These are phyloP conservation scores for Pestalotiopsis sp. DNA, from an alignment of 2,329 filamentous ascomycete species.

Conservation along the genomic window DNA sequence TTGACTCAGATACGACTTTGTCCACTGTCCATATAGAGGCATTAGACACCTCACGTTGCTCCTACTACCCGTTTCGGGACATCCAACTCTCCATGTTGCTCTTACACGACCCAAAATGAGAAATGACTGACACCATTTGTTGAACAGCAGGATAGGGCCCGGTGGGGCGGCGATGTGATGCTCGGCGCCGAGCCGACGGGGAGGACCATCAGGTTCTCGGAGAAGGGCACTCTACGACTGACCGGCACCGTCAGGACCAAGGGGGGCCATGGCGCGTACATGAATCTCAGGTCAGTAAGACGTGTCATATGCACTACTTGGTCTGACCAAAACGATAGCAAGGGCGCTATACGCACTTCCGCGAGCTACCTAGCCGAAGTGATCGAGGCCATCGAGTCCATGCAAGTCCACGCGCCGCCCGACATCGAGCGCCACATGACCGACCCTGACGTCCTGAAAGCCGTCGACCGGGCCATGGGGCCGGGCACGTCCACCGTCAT, in stretches of 20 bases:
- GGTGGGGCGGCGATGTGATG: constrained; percentile 9
- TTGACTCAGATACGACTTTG: too few relatives aligned
- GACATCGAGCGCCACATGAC: constrained; percentile 1
- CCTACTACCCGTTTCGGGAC: not conserved
- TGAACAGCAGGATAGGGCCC: not conserved
- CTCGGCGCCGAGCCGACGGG: constrained; percentile 4
- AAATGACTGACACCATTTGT: too few relatives aligned
- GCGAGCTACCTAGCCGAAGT: not conserved
- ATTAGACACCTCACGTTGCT: constrained; percentile 7
- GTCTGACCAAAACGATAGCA: not conserved
- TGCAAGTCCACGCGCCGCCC: not conserved
- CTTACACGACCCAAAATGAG: too few relatives aligned
- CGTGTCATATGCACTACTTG: not conserved
- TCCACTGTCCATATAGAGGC: too few relatives aligned
- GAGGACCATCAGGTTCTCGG: not conserved
- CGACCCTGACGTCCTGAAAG: not conserved
- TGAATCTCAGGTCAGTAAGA: not conserved
- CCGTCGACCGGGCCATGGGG: constrained; percentile 1
- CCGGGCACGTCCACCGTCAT: constrained; percentile 2
- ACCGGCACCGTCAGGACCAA: not conserved
- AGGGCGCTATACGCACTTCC: constrained; percentile 4
- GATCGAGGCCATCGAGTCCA: not conserved
- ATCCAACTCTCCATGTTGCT: too few relatives aligned
- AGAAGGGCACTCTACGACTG: not conserved
- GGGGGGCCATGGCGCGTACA: not conserved